Evolutionary conservation across 2,329 filamentous ascomycete genomes (phyloP).

Genomic region (Pseudonectria buxi): DNA sequence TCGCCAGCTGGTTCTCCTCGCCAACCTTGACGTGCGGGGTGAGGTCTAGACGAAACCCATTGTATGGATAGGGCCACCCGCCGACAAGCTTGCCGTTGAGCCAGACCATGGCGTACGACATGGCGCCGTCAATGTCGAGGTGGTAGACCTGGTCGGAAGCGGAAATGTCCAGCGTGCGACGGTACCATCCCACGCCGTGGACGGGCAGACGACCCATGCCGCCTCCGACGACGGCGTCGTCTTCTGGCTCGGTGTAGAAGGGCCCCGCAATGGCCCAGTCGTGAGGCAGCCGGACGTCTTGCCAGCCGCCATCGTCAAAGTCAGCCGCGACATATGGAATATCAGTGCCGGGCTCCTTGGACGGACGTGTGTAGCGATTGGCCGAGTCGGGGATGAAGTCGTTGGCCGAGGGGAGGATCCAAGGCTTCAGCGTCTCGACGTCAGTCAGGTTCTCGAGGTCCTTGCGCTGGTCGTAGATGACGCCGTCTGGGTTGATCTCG

Average conservation of each 20-base stretch:
- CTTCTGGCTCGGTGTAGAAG: slow-evolving; percentile 30
- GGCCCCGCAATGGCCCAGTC: slow-evolving; percentile 44
- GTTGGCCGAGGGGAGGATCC: slow-evolving; percentile 36
- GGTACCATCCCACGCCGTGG: slow-evolving; percentile 50
- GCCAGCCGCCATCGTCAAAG: slow-evolving; percentile 37
- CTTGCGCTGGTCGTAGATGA: slow-evolving; percentile 21
- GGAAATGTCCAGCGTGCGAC: slow-evolving; percentile 30
- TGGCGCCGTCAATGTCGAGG: slow-evolving; percentile 44
- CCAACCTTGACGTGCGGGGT: slow-evolving; percentile 34
- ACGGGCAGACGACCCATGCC: slow-evolving; percentile 39
- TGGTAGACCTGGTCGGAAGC: slow-evolving; percentile 29
- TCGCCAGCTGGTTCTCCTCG: slow-evolving; percentile 37
- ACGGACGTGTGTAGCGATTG: slow-evolving; percentile 23
- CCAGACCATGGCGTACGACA: slow-evolving; percentile 47
- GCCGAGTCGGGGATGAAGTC: slow-evolving; percentile 28
- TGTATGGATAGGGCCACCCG: slow-evolving; percentile 46
- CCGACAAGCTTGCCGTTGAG: slow-evolving; percentile 43
- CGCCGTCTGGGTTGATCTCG: slow-evolving; percentile 25
- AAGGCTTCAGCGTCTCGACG: slow-evolving; percentile 27
- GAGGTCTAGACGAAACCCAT: slow-evolving; percentile 44
- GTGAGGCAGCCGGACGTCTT: slow-evolving; percentile 36
- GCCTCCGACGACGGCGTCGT: slow-evolving; percentile 28
- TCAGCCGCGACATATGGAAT: slow-evolving; percentile 25
- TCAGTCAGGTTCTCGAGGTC: slow-evolving; percentile 14
- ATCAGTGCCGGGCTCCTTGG: slow-evolving; percentile 23